Conservation (phyloP, 257 asterid species). For the Solanum virginianum region DNA sequence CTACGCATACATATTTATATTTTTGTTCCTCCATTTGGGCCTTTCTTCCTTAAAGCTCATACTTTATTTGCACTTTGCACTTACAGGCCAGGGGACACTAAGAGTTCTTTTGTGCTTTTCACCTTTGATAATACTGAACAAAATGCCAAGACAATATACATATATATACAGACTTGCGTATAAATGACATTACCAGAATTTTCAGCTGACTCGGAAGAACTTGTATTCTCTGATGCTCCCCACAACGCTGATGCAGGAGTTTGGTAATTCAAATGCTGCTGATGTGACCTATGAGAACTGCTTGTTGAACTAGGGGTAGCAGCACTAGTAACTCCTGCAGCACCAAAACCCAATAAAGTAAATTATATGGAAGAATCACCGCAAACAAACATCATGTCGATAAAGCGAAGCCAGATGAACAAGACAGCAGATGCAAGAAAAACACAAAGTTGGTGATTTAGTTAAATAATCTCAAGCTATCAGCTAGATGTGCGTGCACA, state of each 20-base stretch:
- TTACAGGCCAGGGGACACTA: not conserved
- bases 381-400: not conserved
- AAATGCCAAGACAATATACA: not conserved
- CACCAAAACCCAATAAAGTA: not conserved
- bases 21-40: not conserved
- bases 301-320: conserved; percentile 14
- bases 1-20: not conserved
- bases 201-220: conserved; percentile 31
- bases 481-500: not conserved
- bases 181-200: conserved; percentile 23
- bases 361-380: not conserved
- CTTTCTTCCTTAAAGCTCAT: not conserved
- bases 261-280: conserved; percentile 46
- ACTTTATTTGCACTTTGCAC: not conserved
- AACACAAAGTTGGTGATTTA: not conserved
- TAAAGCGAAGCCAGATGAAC: not conserved
- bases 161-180: not conserved
- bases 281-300: conserved; percentile 38
- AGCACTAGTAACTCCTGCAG: conserved; percentile 20
- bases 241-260: conserved; percentile 62
- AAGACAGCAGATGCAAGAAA: not conserved
- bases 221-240: conserved; percentile 35
- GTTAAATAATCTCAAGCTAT: not conserved
- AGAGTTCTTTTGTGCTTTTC: not conserved
- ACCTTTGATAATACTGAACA: not conserved